Percentiles rank a stretch among this genome's conserved stretches.
phyloP scores from a whole-genome alignment of 2,329 filamentous ascomycete genomes.

The Nigrograna mackinnonii region DNA sequence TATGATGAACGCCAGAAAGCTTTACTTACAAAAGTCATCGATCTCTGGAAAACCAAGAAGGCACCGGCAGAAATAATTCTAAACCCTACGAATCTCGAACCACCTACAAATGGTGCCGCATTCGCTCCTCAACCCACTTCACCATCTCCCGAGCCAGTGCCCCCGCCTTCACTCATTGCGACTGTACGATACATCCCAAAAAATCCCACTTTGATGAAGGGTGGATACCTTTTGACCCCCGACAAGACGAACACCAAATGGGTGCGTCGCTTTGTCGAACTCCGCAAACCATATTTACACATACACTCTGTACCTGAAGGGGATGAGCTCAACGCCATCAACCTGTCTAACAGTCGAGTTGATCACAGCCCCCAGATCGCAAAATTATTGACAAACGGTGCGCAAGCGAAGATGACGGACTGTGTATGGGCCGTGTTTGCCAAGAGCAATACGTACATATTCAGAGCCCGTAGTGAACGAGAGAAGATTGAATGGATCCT shows the following conservation, averaged over 20 bases:
- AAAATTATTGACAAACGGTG: slow-evolving; percentile 61
- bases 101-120: slow-evolving; percentile 65
- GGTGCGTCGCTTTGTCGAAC: slow-evolving; percentile 91
- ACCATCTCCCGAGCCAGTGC: slow-evolving; percentile 25
- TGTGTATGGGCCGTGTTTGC: slow-evolving; percentile 95
- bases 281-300: slow-evolving; percentile 88
- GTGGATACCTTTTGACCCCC: slow-evolving; percentile 84
- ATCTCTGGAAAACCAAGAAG: slow-evolving; percentile 62
- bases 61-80: slow-evolving; percentile 51
- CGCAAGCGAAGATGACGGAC: slow-evolving; percentile 44
- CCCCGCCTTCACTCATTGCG: slow-evolving; percentile 69
- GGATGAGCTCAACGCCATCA: slow-evolving; percentile 88
- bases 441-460: slow-evolving; percentile 92
- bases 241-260: slow-evolving; percentile 81
- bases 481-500: slow-evolving; percentile 98
- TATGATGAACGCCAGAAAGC: slow-evolving; percentile 40
- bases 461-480: slow-evolving; percentile 83
- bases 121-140: slow-evolving; percentile 45
- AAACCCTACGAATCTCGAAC: slow-evolving; percentile 60
- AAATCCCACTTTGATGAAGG: slow-evolving; percentile 73
- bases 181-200: slow-evolving; percentile 79
- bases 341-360: slow-evolving; percentile 84
- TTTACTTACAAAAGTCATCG: slow-evolving; percentile 59
- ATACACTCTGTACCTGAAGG: slow-evolving; percentile 84
- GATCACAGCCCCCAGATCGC: slow-evolving; percentile 90